Evolutionary conservation across 495 filamentous ascomycete species (phyloP).

Genomic region (Xanthoparmelia taractica): DNA sequence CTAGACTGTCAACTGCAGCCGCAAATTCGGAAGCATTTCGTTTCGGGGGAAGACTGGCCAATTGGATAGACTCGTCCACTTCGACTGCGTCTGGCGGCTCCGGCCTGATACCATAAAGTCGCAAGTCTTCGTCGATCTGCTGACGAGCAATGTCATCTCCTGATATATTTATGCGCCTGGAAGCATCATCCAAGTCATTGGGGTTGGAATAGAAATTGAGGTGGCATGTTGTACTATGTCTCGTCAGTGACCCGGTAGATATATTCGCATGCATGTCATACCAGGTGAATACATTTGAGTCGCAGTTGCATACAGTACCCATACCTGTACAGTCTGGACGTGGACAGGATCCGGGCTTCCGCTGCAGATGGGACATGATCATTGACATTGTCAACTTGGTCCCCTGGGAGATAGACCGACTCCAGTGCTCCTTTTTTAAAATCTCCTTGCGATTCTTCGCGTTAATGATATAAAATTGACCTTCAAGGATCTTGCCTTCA

Average conservation of each 20-base stretch:
- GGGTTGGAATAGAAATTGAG: constrained; percentile 14
- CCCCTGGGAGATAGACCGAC: constrained; percentile 18
- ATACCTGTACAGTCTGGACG: constrained; percentile 18
- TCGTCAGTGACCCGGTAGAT: neutral
- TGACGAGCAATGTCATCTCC: constrained; percentile 13
- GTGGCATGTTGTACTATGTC: constrained; percentile 14
- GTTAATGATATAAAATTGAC: constrained; percentile 23
- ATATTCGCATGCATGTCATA: neutral
- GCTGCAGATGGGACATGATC: constrained; percentile 18
- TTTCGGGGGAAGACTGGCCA: neutral
- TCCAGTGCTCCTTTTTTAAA: constrained; percentile 23
- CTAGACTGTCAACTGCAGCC: constrained; percentile 2
- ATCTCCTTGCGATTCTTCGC: neutral
- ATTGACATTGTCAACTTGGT: constrained; percentile 26
- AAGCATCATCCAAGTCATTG: neutral
- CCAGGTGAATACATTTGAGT: constrained; percentile 4
- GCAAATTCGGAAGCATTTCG: constrained; percentile 5
- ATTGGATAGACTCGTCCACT: neutral
- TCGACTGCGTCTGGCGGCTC: constrained; percentile 15
- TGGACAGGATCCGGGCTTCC: constrained; percentile 20
- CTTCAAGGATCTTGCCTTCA: constrained; percentile 20
- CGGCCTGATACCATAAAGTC: constrained; percentile 18
- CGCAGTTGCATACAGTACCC: neutral
- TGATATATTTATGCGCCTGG: neutral
- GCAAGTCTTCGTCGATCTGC: constrained; percentile 20